phyloP scores from a whole-genome alignment of 2,329 filamentous ascomycete species.

The Fusarium cyanostomum region DNA sequence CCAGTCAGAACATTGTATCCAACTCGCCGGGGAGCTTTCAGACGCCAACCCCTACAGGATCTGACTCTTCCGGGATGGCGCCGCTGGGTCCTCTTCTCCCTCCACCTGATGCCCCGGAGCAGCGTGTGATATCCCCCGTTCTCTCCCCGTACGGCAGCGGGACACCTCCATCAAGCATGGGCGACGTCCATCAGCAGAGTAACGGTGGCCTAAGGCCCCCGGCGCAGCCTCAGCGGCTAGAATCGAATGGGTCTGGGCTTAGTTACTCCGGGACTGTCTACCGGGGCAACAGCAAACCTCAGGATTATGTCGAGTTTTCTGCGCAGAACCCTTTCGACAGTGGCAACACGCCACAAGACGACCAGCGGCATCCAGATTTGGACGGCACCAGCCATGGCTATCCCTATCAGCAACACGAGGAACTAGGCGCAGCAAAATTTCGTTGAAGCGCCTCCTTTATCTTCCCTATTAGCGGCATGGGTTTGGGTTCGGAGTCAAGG shows the following conservation, averaged over 20 bases:
- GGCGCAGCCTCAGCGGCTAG: slow-evolving; percentile 1
- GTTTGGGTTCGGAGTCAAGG: slow-evolving; percentile 16
- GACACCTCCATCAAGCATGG: slow-evolving; percentile 20
- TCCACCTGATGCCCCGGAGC: slow-evolving; percentile 14
- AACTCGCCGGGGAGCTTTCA: slow-evolving; percentile 16
- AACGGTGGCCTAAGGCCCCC: slow-evolving; percentile 9
- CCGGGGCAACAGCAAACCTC: slow-evolving; percentile 29
- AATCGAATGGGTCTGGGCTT: slow-evolving; percentile 14
- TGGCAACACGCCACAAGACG: slow-evolving; percentile 9
- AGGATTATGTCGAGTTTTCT: slow-evolving; percentile 36
- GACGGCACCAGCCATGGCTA: slow-evolving; percentile 18
- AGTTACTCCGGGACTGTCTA: slow-evolving; percentile 34
- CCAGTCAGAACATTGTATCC: slow-evolving; percentile 23
- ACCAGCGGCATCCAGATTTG: slow-evolving; percentile 17
- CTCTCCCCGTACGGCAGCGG: slow-evolving; percentile 8
- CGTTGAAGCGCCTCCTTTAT: not conserved
- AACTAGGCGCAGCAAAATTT: slow-evolving; percentile 13
- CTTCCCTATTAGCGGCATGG: not conserved
- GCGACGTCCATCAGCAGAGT: slow-evolving; percentile 13
- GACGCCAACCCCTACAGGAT: slow-evolving; percentile 25
- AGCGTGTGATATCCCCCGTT: slow-evolving; percentile 12
- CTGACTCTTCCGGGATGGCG: slow-evolving; percentile 19
- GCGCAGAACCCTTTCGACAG: slow-evolving; percentile 25
- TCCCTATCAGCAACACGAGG: slow-evolving; percentile 11
- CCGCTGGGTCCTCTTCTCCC: slow-evolving; percentile 30